Evolutionary conservation across 208 protist species (phyloP), one percentile per base, ranked within the genome.

Genomic region (Trypanosoma lewisi): DNA sequence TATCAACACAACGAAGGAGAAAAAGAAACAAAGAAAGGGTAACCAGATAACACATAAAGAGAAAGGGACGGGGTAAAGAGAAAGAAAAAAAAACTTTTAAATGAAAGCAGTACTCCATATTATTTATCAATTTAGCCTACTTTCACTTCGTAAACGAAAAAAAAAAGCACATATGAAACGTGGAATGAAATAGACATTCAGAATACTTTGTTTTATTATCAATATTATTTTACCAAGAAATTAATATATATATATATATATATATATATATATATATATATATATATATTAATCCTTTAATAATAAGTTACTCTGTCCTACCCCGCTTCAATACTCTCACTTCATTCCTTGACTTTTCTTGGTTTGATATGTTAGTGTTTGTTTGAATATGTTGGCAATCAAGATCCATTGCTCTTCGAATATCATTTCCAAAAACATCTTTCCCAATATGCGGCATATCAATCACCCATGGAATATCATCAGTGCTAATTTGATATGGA

Each of bases 391-490:
- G 6, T 48, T 4, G 6, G 6, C n/a, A 5, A 6, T 21, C 42
- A 48, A 48, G n/a, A 37, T 42, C 31, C 25, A 87, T 63, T 2
- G 77, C 81, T 23, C 75, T 70, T 8, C 72, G 71, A 0, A 81
- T 52, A 0, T 64, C 59, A 27, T 45, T 63, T 4, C 79, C 83
- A 30, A 85, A 69, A 19, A 67, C 57, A 58, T 94, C 87, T 1
- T 4, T n/a, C 2, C 87, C 84, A 7, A 64, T 23, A 63, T 91
- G 88, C 12, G 83, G 88, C 31, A 83, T 51, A 62, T 94, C 88
- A n/a, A 91, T 41, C 30, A 88, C 82, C 88, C 88, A 94, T 42
- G 88, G 88, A 11, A 87, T 58, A 63, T 94, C 85, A 19, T 56
- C 39, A 8, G 59, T 59, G 47, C 50, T 81, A 48, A 82, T 17